Evolutionary conservation across 495 filamentous ascomycete species (phyloP), one percentile per base, ranked within the genome.

Genomic region (Cetradonia linearis): DNA sequence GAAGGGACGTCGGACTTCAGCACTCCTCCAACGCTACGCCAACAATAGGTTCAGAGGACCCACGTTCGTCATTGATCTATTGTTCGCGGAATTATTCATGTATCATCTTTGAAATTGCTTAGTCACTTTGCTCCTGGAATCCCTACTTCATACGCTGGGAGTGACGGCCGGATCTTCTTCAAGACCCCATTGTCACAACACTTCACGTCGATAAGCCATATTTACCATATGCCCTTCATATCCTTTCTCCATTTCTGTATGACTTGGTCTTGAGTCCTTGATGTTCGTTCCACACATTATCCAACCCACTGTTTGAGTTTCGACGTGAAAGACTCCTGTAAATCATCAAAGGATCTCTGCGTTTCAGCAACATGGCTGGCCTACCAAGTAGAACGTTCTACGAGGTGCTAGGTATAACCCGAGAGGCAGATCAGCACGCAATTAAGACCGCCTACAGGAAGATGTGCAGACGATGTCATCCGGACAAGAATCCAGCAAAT

Each of bases 401-500:
- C 23, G 46, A 60, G 1, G 7, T 53, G n/a, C 20, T 60, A 0
- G 37, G 48, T 5, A 25, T 60, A 18, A 40, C 16, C 48, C 20
- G 53, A 44, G 7, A 53, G 6, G 58, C 58, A 5, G 1, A 34
- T 9, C 23, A 42, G 14, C 20, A 34, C 5, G 58, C 49, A 2
- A 27, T 60, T 2, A 60, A 28, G 20, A 30, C n/a, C 13, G 47
- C 58, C 2, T 60, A 53, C 25, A 49, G 14, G 7, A 53, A 16
- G 20, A 38, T 53, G 58, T 47, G 47, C 0, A 16, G 49, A 30
- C 37, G 20, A 9, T 34, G 8, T 44, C 58, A 60, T 9, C 58
- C 58, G 0, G 58, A 60, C 37, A 60, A 60, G 20, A 50, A 60
- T 60, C 58, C 48, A 23, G 5, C 18, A 18, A 50, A 60, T 42